A percentile compares a stretch with the other conserved stretches of the same genome.
Evolutionary conservation across 352 stramenopile species (phyloP).

Genomic region (Globisporangium cederbergense): DNA sequence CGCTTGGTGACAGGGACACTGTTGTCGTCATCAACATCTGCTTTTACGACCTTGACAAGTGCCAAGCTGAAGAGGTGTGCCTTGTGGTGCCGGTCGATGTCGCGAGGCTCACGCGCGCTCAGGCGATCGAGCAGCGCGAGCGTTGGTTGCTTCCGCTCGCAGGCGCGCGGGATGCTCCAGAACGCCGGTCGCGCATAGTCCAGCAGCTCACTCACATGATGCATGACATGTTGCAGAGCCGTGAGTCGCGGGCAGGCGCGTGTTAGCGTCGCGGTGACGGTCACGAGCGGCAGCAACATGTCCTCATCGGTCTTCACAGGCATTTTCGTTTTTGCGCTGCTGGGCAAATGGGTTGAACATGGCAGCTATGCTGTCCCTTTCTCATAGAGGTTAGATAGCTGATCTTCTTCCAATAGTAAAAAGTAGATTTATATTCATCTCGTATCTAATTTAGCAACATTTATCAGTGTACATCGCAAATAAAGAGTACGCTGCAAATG

Average conservation of each 20-base stretch:
- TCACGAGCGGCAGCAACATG: not conserved
- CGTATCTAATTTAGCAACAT: not conserved
- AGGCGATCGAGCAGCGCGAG: not conserved
- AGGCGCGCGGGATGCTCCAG: conserved; percentile 6
- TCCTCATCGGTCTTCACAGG: not conserved
- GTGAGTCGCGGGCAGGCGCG: not conserved
- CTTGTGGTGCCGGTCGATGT: conserved; percentile 5
- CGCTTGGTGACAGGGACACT: not conserved
- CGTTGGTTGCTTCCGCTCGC: not conserved
- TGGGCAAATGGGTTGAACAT: not conserved
- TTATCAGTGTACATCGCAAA: not conserved
- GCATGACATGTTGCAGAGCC: not conserved
- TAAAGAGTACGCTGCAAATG: too few relatives aligned
- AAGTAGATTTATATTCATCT: not conserved
- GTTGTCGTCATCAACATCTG: not conserved
- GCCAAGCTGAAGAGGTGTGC: conserved; percentile 3
- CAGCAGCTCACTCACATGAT: not conserved
- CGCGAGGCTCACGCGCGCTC: not conserved
- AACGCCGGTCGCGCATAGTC: not conserved
- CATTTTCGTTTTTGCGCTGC: not conserved
- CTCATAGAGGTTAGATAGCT: not conserved
- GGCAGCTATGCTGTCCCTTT: too few relatives aligned
- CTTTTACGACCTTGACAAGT: not conserved
- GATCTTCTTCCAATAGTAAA: not conserved
- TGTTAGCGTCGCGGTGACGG: not conserved